A percentile compares a stretch with the other conserved stretches of the same genome.
Conservation (phyloP, 768 basidiomycete species). For the Rhizopogon vulgaris region DNA sequence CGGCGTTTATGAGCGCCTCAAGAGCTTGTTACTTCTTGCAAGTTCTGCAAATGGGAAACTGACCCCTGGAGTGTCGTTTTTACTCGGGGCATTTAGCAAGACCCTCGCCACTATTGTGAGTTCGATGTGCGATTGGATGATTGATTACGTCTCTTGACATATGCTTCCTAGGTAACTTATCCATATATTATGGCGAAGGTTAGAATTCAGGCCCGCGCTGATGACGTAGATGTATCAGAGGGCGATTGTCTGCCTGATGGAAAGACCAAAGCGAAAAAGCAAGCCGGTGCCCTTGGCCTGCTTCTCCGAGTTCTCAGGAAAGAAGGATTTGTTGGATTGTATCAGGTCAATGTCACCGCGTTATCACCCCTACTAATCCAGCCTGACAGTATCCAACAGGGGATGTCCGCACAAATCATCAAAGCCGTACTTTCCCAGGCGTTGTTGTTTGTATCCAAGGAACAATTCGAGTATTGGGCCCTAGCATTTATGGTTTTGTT, state of each 20-base stretch:
- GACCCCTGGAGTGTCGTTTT: conserved; percentile 72
- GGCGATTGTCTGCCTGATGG: conserved; percentile 24
- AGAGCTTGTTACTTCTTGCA: conserved; percentile 61
- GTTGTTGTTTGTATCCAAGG: conserved; percentile 94
- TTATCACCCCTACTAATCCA: background rate
- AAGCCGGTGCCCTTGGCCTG: conserved; percentile 73
- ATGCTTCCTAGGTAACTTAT: conserved; percentile 68
- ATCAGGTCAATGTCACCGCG: conserved; percentile 55
- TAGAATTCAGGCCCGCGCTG: conserved; percentile 80
- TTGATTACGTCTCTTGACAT: background rate
- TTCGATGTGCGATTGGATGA: conserved; percentile 9
- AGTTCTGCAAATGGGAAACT: conserved; percentile 54
- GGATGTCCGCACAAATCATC: conserved; percentile 92
- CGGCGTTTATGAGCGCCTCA: conserved; percentile 89
- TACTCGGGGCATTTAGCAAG: conserved; percentile 90
- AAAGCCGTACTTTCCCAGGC: conserved; percentile 97
- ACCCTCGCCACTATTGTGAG: conserved; percentile 90
- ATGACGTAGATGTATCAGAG: conserved; percentile 43
- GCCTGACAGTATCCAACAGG: conserved; percentile 39
- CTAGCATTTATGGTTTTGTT: conserved; percentile 59
- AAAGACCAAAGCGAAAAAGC: conserved; percentile 29
- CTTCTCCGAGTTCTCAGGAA: conserved; percentile 63
- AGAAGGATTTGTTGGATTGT: conserved; percentile 90
- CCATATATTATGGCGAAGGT: conserved; percentile 98
- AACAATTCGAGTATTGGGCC: conserved; percentile 91